Percentiles rank a stretch among this genome's conserved stretches.
phyloP scores from a whole-genome alignment of 495 filamentous ascomycete genomes.

The Staphylotrichum tortipilum region DNA sequence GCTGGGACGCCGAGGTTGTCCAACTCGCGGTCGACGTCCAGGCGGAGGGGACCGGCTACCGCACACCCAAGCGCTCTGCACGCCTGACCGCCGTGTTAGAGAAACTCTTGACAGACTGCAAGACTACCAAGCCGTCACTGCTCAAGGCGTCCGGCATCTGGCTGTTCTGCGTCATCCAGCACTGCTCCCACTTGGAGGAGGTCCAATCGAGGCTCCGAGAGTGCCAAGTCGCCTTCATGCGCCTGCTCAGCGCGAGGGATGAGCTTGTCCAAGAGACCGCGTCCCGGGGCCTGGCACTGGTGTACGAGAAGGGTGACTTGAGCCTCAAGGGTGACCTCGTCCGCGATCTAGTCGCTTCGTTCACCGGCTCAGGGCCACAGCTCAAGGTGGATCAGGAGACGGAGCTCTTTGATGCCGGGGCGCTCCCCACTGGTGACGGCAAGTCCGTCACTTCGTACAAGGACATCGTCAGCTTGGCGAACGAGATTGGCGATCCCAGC shows the following conservation, averaged over 20 bases:
- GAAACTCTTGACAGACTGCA: slow-evolving; percentile 63
- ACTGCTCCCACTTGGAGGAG: slow-evolving; percentile 66
- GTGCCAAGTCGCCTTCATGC: slow-evolving; percentile 80
- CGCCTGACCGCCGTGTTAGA: slow-evolving; percentile 52
- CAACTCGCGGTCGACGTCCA: slow-evolving; percentile 42
- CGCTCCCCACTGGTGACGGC: slow-evolving; percentile 82
- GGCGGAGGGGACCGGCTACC: slow-evolving; percentile 21
- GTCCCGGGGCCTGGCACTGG: slow-evolving; percentile 76
- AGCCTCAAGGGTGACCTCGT: slow-evolving; percentile 73
- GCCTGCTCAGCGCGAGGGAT: slow-evolving; percentile 78
- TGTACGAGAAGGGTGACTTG: slow-evolving; percentile 84
- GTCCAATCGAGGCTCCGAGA: slow-evolving; percentile 64
- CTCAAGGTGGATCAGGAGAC: slow-evolving; percentile 81
- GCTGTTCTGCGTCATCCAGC: slow-evolving; percentile 86
- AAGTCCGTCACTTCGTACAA: slow-evolving; percentile 88
- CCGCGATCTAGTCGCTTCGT: slow-evolving; percentile 75
- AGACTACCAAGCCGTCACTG: slow-evolving; percentile 73
- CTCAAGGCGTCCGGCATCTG: slow-evolving; percentile 86
- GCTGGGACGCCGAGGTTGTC: slow-evolving; percentile 61
- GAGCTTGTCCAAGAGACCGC: slow-evolving; percentile 93
- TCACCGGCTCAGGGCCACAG: slow-evolving; percentile 65
- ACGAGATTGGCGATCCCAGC: slow-evolving; percentile 89
- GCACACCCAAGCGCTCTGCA: slow-evolving; percentile 29
- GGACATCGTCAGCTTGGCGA: slow-evolving; percentile 85
- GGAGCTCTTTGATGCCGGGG: slow-evolving; percentile 88